Percentiles rank a stretch among this genome's conserved stretches.
Evolutionary conservation across 176 grass and related monocot species (phyloP).

Genomic region (Musa acuminata): DNA sequence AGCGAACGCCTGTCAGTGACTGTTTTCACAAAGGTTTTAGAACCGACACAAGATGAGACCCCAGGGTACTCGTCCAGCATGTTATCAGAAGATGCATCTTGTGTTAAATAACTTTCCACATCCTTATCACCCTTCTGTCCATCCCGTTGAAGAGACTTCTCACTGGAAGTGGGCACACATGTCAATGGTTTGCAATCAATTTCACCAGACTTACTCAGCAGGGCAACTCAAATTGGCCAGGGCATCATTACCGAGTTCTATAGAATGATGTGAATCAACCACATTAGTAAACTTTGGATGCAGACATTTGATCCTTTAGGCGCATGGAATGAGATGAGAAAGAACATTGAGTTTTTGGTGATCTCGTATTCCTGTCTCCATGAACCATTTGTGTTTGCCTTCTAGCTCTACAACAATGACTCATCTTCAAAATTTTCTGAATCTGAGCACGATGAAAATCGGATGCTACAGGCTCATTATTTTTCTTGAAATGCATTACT

Average conservation of each 20-base stretch:
- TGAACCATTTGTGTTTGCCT: slow-evolving; percentile 21
- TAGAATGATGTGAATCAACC: slow-evolving; percentile 24
- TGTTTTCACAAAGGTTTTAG: slow-evolving; percentile 30
- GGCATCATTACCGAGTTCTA: slow-evolving; percentile 13
- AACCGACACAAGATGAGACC: slow-evolving; percentile 21
- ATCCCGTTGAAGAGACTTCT: slow-evolving; percentile 29
- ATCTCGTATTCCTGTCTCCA: slow-evolving; percentile 36
- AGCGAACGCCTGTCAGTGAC: slow-evolving; percentile 18
- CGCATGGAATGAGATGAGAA: slow-evolving; percentile 21
- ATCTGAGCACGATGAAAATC: slow-evolving; percentile 27
- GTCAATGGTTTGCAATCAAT: slow-evolving; percentile 4
- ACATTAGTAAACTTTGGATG: slow-evolving; percentile 15
- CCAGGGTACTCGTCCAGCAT: slow-evolving; percentile 23
- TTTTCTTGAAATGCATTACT: slow-evolving; percentile 37
- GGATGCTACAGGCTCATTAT: slow-evolving; percentile 20
- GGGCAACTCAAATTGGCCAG: slow-evolving; percentile 20
- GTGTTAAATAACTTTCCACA: slow-evolving; percentile 40
- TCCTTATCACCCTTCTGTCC: slow-evolving; percentile 33
- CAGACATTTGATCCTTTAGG: slow-evolving; percentile 20
- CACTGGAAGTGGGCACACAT: slow-evolving; percentile 7
- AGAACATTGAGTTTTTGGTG: slow-evolving; percentile 23
- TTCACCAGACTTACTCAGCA: slow-evolving; percentile 20
- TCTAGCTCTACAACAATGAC: slow-evolving; percentile 10
- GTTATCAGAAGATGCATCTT: slow-evolving; percentile 35
- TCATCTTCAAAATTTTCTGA: slow-evolving; percentile 30